phyloP scores from a whole-genome alignment of 768 basidiomycete species.

The Gautieria morchelliformis region DNA sequence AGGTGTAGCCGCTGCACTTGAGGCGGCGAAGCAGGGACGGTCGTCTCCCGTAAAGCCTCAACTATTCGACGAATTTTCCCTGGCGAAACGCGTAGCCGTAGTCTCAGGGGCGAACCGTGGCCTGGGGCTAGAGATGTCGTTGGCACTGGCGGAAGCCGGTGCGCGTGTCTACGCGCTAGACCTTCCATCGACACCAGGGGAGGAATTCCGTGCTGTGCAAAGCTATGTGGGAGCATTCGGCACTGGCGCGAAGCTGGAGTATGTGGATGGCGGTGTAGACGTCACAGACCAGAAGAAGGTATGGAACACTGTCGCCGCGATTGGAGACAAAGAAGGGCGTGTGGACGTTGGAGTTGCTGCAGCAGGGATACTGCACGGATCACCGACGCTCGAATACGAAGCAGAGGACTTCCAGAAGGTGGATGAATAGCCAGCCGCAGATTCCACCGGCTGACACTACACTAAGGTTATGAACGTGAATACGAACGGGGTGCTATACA shows the following conservation, averaged over 20 bases:
- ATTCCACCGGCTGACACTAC: not conserved
- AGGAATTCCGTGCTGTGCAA: constrained; percentile 45
- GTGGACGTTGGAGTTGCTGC: constrained; percentile 74
- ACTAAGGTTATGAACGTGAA: constrained; percentile 31
- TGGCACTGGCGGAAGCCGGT: constrained; percentile 64
- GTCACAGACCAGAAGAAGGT: constrained; percentile 53
- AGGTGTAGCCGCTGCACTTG: constrained; percentile 5
- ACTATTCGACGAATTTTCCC: constrained; percentile 19
- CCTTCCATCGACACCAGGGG: constrained; percentile 43
- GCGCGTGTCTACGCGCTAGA: constrained; percentile 66
- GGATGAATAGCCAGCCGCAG: constrained; percentile 21
- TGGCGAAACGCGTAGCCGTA: constrained; percentile 29
- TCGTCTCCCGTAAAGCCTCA: not conserved
- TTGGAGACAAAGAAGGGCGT: constrained; percentile 57
- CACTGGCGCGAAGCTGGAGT: constrained; percentile 40
- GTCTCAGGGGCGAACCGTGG: constrained; percentile 61
- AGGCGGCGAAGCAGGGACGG: constrained; percentile 1
- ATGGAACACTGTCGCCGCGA: constrained; percentile 47
- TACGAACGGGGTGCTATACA: constrained; percentile 49
- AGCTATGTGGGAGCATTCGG: constrained; percentile 37
- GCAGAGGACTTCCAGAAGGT: constrained; percentile 58
- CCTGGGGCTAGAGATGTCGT: constrained; percentile 77
- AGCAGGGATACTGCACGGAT: constrained; percentile 56
- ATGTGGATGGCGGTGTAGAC: constrained; percentile 40
- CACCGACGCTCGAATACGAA: constrained; percentile 42